Evolutionary conservation across 352 stramenopile genomes (phyloP).

Genomic region (Phytophthora vignae): DNA sequence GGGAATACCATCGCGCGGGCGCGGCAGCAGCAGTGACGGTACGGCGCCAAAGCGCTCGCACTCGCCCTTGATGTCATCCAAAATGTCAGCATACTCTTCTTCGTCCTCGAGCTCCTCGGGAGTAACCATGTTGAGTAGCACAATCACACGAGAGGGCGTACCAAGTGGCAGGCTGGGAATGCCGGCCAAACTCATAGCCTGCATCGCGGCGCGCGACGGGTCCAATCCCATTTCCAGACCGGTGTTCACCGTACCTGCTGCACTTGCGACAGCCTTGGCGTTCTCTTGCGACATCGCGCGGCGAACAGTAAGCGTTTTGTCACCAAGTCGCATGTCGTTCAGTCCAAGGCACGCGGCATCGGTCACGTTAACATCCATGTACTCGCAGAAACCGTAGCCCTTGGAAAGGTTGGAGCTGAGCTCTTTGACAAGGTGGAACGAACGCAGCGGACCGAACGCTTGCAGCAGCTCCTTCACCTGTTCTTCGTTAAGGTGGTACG

Average conservation of each 20-base stretch:
- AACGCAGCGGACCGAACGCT: conserved; percentile 94
- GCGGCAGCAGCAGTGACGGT: conserved; percentile 82
- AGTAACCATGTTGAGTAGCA: conserved; percentile 98
- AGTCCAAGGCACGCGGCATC: conserved; percentile 94
- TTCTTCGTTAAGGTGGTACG: conserved; percentile 96
- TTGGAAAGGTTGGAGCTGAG: conserved; percentile 92
- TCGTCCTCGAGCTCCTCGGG: conserved; percentile 96
- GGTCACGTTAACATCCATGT: conserved; percentile 92
- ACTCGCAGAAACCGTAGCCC: conserved; percentile 99
- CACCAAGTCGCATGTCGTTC: conserved; percentile 95
- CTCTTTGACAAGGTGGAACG: conserved; percentile 98
- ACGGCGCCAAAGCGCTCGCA: conserved; percentile 90
- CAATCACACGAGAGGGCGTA: conserved; percentile 87
- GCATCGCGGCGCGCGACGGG: conserved; percentile 68
- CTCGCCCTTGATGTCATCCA: conserved; percentile 97
- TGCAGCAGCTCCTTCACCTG: conserved; percentile 95
- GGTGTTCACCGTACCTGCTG: conserved; percentile 73
- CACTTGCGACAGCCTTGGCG: conserved; percentile 67
- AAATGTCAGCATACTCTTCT: conserved; percentile 95
- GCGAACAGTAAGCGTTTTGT: conserved; percentile 92
- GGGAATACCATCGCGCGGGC: conserved; percentile 65
- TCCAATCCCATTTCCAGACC: conserved; percentile 74
- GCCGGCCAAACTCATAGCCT: conserved; percentile 74
- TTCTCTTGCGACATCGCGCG: conserved; percentile 86
- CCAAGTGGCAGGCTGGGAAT: conserved; percentile 66